These are phyloP conservation scores for Neofusicoccum cordaticola DNA, from an alignment of 2,329 filamentous ascomycete species.

Conservation along the genomic window DNA sequence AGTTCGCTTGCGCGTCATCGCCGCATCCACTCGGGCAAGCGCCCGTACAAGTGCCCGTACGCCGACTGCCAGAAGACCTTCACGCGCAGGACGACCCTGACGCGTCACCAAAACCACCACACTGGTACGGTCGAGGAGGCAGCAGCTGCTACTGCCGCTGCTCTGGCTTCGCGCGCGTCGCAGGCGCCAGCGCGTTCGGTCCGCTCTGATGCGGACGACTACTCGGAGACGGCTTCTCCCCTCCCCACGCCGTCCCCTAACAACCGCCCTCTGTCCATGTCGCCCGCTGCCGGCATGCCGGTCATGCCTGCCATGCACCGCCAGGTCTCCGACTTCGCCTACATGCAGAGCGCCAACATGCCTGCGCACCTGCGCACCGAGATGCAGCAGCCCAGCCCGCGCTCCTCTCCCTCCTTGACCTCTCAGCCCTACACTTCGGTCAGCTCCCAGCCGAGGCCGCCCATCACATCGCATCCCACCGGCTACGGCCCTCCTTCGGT, in stretches of 20 bases:
- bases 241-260: conserved; percentile 78
- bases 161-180: conserved; percentile 61
- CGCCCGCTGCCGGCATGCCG: conserved; percentile 72
- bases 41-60: conserved; percentile 96
- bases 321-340: conserved; percentile 66
- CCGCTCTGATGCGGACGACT: conserved; percentile 68
- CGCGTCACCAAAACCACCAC: conserved; percentile 92
- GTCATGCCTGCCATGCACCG: conserved; percentile 68
- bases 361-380: conserved; percentile 79
- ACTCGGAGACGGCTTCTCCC: conserved; percentile 70
- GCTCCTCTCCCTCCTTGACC: conserved; percentile 60
- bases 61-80: conserved; percentile 99
- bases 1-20: conserved; percentile 91
- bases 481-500: conserved; percentile 80
- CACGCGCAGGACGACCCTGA: conserved; percentile 90
- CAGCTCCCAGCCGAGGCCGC: conserved; percentile 49
- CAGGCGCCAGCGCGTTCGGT: conserved; percentile 48
- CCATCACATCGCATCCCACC: conserved; percentile 80
- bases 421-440: conserved; percentile 63
- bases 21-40: conserved; percentile 90
- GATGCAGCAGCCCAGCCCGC: conserved; percentile 67
- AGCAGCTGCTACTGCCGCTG: conserved; percentile 81
- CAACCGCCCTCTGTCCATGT: conserved; percentile 76
- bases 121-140: conserved; percentile 94
- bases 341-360: conserved; percentile 74